Evolutionary conservation across 495 filamentous ascomycete species (phyloP).

Genomic region (Choiromyces venosus): DNA sequence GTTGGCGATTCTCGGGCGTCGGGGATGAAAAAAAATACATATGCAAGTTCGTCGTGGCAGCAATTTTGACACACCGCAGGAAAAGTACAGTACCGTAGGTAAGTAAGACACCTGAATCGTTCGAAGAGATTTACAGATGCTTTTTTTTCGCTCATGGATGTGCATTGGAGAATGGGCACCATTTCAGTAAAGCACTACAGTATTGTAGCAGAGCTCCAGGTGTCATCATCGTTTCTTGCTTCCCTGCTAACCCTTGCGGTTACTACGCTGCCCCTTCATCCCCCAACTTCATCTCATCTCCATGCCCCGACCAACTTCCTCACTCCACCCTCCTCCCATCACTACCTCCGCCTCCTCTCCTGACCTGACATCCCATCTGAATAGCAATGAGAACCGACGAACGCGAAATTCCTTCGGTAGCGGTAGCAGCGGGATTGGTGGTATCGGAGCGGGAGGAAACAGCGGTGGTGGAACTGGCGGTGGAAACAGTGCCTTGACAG

Average conservation of each 20-base stretch:
- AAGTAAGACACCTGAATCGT: neutral
- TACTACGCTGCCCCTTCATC: slow-evolving; percentile 1
- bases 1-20: slow-evolving; percentile 24
- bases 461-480: slow-evolving; percentile 4
- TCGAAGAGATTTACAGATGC: neutral
- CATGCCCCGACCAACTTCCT: slow-evolving; percentile 15
- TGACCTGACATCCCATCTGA: slow-evolving; percentile 13
- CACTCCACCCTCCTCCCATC: slow-evolving; percentile 32
- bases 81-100: neutral
- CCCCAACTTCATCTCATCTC: slow-evolving; percentile 23
- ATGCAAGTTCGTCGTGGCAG: neutral
- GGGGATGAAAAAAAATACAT: neutral
- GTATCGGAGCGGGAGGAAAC: slow-evolving; percentile 5
- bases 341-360: slow-evolving; percentile 32
- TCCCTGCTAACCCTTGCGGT: neutral
- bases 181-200: neutral
- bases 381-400: slow-evolving; percentile 21
- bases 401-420: slow-evolving; percentile 17
- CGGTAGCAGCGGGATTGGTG: slow-evolving; percentile 10
- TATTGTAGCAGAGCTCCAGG: neutral
- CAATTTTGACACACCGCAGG: neutral
- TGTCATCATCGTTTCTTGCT: neutral
- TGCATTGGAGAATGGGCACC: neutral
- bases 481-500: slow-evolving; percentile 10
- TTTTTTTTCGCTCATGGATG: neutral